Conservation (phyloP, 2,329 filamentous ascomycete species). For the Xylaria sp. region DNA sequence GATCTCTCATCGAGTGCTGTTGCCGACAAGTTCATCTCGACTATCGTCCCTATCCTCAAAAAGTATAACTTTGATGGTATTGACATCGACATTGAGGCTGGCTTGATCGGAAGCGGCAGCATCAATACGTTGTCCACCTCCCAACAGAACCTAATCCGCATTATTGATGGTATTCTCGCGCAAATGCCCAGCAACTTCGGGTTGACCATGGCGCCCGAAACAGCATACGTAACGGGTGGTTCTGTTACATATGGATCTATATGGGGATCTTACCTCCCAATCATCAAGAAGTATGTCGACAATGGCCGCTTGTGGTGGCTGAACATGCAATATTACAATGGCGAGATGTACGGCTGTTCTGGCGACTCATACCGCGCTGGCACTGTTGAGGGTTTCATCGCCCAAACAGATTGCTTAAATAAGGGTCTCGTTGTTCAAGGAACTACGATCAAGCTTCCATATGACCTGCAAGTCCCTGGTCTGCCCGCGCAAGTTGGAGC, state of each 20-base stretch:
- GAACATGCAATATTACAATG: conserved; percentile 48
- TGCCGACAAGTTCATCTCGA: conserved; percentile 44
- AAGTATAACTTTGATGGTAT: conserved; percentile 46
- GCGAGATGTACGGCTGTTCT: conserved; percentile 45
- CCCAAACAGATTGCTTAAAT: conserved; percentile 46
- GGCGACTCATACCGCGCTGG: conserved; percentile 43
- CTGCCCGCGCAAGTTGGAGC: conserved; percentile 45
- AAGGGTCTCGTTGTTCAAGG: conserved; percentile 41
- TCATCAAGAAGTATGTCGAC: conserved; percentile 47
- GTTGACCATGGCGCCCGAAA: conserved; percentile 55
- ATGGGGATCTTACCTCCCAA: conserved; percentile 46
- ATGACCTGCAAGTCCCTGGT: conserved; percentile 44
- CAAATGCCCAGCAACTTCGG: conserved; percentile 63
- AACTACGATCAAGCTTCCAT: conserved; percentile 43
- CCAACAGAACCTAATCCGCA: conserved; percentile 44
- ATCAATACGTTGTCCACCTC: conserved; percentile 41
- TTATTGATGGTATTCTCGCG: conserved; percentile 45
- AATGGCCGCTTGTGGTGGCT: conserved; percentile 46
- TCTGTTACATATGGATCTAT: conserved; percentile 42
- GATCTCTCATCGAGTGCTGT: conserved; percentile 42
- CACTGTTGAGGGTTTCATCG: conserved; percentile 42
- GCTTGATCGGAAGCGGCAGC: conserved; percentile 41
- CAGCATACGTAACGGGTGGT: conserved; percentile 45
- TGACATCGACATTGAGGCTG: conserved; percentile 45
- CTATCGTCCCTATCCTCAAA: conserved; percentile 44